These are phyloP conservation scores for Pinus tabuliformis DNA, from an alignment of 75 land plant genomes.

Conservation along the genomic window DNA sequence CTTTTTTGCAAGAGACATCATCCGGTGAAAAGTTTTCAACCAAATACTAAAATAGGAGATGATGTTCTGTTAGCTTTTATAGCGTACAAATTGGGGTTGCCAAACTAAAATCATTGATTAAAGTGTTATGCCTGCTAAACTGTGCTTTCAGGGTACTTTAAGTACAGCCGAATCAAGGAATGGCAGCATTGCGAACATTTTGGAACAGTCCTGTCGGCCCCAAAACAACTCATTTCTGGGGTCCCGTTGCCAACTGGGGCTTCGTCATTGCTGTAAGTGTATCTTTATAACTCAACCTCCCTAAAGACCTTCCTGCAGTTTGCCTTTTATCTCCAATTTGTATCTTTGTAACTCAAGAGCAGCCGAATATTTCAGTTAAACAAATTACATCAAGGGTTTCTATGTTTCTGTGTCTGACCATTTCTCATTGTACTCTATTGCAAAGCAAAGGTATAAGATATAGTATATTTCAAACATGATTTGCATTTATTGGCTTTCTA, in stretches of 20 bases:
- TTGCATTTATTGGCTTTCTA: neutral
- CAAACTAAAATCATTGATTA: neutral
- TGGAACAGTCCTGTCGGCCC: constrained; percentile 92
- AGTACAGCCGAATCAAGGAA: neutral
- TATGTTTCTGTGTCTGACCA: too few species aligned
- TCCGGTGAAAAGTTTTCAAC: too few species aligned
- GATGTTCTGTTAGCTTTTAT: neutral
- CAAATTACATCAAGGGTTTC: neutral
- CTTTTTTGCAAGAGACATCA: too few species aligned
- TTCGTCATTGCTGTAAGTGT: constrained; percentile 77
- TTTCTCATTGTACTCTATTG: neutral
- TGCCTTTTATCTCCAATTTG: neutral
- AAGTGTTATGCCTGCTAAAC: neutral
- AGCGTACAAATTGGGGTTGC: neutral
- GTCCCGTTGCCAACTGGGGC: constrained; percentile 95
- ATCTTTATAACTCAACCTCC: neutral
- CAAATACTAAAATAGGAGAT: too few species aligned
- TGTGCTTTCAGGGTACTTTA: neutral
- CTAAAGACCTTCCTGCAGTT: neutral
- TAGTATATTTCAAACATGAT: neutral
- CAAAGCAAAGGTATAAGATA: too few species aligned
- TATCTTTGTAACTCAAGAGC: neutral
- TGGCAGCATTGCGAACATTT: constrained; percentile 52
- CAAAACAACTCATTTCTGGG: constrained; percentile 96
- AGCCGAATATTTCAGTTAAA: neutral